These are phyloP conservation scores for Paramecium biaurelia DNA, from an alignment of 73 alveolate species.

Conservation along the genomic window DNA sequence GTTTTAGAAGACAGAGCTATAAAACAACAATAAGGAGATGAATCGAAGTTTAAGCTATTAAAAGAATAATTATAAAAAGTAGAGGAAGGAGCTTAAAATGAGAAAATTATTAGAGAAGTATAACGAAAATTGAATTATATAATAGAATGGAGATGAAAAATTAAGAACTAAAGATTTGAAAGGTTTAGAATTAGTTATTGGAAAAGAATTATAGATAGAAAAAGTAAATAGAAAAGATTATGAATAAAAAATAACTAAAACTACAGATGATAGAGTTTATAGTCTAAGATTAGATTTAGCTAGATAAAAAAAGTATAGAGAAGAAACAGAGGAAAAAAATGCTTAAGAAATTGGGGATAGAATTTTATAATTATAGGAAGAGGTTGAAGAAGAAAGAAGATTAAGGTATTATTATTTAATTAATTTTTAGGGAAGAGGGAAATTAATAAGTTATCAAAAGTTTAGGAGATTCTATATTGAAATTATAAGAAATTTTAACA, in stretches of 20 bases:
- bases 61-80: not conserved
- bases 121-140: not conserved
- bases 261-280: slow-evolving; percentile 75
- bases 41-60: slow-evolving; percentile 25
- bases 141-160: slow-evolving; percentile 35
- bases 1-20: not conserved
- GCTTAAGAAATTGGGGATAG: slow-evolving; percentile 53
- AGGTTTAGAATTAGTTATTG: slow-evolving; percentile 68
- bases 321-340: slow-evolving; percentile 64
- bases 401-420: not conserved
- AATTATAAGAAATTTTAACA: slow-evolving; percentile 70
- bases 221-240: slow-evolving; percentile 74
- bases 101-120: slow-evolving; percentile 28
- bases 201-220: slow-evolving; percentile 70
- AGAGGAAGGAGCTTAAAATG: slow-evolving; percentile 13
- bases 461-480: slow-evolving; percentile 69
- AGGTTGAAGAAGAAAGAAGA: slow-evolving; percentile 67
- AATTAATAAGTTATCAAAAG: slow-evolving; percentile 53
- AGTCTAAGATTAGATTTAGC: slow-evolving; percentile 74
- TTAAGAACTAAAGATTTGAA: slow-evolving; percentile 73
- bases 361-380: not conserved
- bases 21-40: slow-evolving; percentile 19
- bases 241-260: slow-evolving; percentile 68
- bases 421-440: slow-evolving; percentile 66
- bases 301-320: slow-evolving; percentile 77